Percentiles rank a stretch among this genome's conserved stretches.
phyloP scores from a whole-genome alignment of 108 stramenopile genomes.

The Skeletonema costatum region DNA sequence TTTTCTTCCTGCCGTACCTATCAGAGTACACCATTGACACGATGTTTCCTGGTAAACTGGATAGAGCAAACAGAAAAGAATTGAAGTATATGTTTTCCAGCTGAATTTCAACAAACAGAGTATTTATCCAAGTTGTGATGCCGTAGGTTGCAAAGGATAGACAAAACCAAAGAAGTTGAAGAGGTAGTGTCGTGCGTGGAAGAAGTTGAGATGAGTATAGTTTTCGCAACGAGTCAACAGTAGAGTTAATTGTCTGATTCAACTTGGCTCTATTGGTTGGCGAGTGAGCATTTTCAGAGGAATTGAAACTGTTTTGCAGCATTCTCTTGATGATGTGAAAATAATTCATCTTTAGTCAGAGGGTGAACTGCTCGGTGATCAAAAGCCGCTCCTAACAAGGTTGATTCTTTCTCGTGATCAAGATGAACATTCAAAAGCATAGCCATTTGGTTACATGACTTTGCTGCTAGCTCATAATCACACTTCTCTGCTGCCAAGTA shows the following conservation, averaged over 20 bases:
- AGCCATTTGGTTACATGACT: slow-evolving; percentile 57
- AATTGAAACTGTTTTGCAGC: not conserved
- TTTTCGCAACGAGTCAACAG: slow-evolving; percentile 33
- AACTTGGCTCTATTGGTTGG: not conserved
- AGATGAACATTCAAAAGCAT: slow-evolving; percentile 27
- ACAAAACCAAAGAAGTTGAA: slow-evolving; percentile 77
- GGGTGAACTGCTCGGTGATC: not conserved
- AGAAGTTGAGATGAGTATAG: slow-evolving; percentile 57
- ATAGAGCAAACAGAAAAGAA: slow-evolving; percentile 72
- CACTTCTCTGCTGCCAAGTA: slow-evolving; percentile 46
- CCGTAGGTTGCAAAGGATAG: slow-evolving; percentile 79
- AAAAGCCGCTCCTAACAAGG: not conserved
- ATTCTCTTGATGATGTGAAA: slow-evolving; percentile 26
- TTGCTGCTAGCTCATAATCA: slow-evolving; percentile 50
- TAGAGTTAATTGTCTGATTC: not conserved
- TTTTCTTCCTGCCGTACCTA: slow-evolving; percentile 45
- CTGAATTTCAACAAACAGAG: slow-evolving; percentile 70
- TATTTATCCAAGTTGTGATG: slow-evolving; percentile 84
- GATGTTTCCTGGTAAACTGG: slow-evolving; percentile 78
- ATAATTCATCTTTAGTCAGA: slow-evolving; percentile 49
- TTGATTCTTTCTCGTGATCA: not conserved
- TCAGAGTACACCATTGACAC: slow-evolving; percentile 62
- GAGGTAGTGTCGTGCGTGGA: slow-evolving; percentile 59
- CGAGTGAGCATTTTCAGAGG: not conserved
- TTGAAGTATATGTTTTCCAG: slow-evolving; percentile 77